These are phyloP conservation scores for Pulveroboletus ravenelii DNA, from an alignment of 768 basidiomycete genomes.

Conservation along the genomic window DNA sequence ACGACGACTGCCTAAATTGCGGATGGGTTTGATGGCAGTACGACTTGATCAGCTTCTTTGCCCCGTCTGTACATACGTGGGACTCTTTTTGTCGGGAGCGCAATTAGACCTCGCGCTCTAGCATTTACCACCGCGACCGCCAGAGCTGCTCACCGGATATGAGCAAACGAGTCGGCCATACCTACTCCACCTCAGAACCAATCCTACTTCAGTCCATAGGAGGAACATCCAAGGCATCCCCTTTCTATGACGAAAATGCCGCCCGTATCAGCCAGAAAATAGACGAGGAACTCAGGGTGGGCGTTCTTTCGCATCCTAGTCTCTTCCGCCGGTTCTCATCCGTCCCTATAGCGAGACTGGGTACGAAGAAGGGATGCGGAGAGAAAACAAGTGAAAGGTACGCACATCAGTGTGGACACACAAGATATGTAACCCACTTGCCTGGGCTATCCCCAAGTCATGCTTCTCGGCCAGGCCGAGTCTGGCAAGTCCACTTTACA, in stretches of 20 bases:
- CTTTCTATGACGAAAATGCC: constrained; percentile 41
- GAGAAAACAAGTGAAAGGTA: constrained; percentile 53
- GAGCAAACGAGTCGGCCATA: constrained; percentile 27
- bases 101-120: constrained; percentile 25
- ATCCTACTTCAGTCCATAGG: constrained; percentile 30
- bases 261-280: constrained; percentile 46
- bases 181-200: constrained; percentile 29
- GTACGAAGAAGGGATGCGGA: constrained; percentile 42
- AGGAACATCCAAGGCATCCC: constrained; percentile 28
- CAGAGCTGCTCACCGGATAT: constrained; percentile 17
- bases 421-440: constrained; percentile 2
- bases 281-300: constrained; percentile 54
- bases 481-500: constrained; percentile 81
- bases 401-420: background rate
- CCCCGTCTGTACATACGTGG: constrained; percentile 36
- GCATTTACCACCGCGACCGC: constrained; percentile 15
- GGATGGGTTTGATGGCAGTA: constrained; percentile 28
- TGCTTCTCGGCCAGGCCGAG: constrained; percentile 77
- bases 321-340: constrained; percentile 2
- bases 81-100: constrained; percentile 29
- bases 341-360: constrained; percentile 42
- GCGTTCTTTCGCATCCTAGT: constrained; percentile 4
- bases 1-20: constrained; percentile 19
- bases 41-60: constrained; percentile 31
- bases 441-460: constrained; percentile 37